Evolutionary conservation across 768 basidiomycete genomes (phyloP).

Genomic region (Trametopsis cervina): DNA sequence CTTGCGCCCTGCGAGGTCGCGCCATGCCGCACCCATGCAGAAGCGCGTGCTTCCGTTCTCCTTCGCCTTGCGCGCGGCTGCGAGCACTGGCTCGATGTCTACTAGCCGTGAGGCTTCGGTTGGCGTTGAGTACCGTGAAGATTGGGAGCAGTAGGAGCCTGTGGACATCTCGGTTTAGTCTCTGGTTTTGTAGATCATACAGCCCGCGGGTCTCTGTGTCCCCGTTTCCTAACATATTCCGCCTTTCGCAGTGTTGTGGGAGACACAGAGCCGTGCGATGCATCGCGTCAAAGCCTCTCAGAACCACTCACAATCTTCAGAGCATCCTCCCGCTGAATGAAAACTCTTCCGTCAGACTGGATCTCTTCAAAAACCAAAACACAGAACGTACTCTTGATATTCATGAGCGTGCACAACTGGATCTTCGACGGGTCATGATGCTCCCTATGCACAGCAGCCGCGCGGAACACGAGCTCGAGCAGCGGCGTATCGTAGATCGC

Average conservation of each 20-base stretch:
- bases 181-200: too few species aligned
- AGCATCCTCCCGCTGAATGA: slow-evolving; percentile 79
- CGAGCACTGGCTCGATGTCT: slow-evolving; percentile 86
- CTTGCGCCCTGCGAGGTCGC: slow-evolving; percentile 89
- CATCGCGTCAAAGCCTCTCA: too few species aligned
- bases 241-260: neutral
- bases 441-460: slow-evolving; percentile 78
- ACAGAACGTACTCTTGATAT: slow-evolving; percentile 85
- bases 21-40: slow-evolving; percentile 99
- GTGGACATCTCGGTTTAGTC: slow-evolving; percentile 2
- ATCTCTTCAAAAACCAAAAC: neutral
- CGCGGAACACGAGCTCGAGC: slow-evolving; percentile 82
- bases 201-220: too few species aligned
- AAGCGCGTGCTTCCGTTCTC: slow-evolving; percentile 96
- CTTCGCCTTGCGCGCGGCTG: slow-evolving; percentile 90
- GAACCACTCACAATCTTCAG: slow-evolving; percentile 79
- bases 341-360: slow-evolving; percentile 4
- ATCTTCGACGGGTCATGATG: slow-evolving; percentile 86
- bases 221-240: too few species aligned
- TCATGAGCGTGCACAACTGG: slow-evolving; percentile 96
- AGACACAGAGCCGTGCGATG: too few species aligned
- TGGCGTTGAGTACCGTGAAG: slow-evolving; percentile 83
- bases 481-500: slow-evolving; percentile 80
- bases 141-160: slow-evolving; percentile 98
- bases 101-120: slow-evolving; percentile 86